Percentiles rank a stretch among this genome's conserved stretches.
These are phyloP conservation scores for Nicotiana sylvestris DNA, from an alignment of 257 asterid species.

Conservation along the genomic window DNA sequence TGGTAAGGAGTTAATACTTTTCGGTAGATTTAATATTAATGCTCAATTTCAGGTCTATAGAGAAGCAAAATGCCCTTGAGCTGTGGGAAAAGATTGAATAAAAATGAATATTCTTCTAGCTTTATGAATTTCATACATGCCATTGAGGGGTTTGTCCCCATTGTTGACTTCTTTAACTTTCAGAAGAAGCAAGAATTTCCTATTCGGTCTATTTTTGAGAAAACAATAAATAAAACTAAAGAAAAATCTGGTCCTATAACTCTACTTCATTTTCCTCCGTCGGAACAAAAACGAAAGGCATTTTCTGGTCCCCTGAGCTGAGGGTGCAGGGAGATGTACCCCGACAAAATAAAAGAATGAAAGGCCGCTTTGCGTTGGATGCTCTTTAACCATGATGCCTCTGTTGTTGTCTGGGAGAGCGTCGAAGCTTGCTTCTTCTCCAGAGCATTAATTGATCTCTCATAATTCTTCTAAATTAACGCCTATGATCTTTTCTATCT, in stretches of 20 bases:
- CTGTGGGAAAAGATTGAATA: not conserved
- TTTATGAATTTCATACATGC: not conserved
- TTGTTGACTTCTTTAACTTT: not conserved
- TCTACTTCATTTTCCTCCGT: not conserved
- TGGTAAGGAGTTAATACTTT: no score
- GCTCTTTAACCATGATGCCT: not conserved
- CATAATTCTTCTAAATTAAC: not conserved
- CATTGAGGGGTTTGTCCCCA: not conserved
- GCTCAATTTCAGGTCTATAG: no score
- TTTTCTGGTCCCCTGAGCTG: not conserved
- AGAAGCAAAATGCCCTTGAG: not conserved
- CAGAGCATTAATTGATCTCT: not conserved
- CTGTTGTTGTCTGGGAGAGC: slow-evolving; percentile 25
- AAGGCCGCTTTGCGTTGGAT: slow-evolving; percentile 12
- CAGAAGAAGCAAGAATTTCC: not conserved
- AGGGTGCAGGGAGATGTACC: slow-evolving; percentile 3
- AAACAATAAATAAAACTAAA: not conserved
- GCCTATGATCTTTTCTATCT: not conserved
- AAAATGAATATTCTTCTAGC: not conserved
- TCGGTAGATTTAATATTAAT: no score
- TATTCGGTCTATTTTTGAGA: not conserved
- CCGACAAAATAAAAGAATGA: slow-evolving; percentile 10
- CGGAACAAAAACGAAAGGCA: not conserved
- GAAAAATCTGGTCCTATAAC: not conserved
- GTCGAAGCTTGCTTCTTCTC: slow-evolving; percentile 24